These are phyloP conservation scores for Solanum virginianum DNA, from an alignment of 257 asterid genomes.

Conservation along the genomic window DNA sequence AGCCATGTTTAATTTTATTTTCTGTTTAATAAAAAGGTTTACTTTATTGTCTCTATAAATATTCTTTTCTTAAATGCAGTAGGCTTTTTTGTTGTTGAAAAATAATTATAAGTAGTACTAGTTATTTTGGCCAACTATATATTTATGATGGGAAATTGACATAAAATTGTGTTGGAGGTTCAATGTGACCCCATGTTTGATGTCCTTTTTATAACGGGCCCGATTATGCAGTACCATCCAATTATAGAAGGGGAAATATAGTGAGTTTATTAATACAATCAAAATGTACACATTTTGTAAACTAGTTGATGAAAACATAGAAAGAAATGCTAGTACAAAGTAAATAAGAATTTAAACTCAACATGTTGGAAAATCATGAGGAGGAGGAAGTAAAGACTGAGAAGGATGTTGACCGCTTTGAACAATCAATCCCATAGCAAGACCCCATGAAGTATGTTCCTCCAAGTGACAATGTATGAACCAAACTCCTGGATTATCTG, in stretches of 20 bases:
- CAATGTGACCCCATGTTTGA: not conserved
- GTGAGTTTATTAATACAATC: too few relatives aligned
- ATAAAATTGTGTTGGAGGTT: not conserved
- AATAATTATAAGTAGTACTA: too few relatives aligned
- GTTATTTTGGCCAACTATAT: not conserved
- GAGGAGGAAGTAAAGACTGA: conserved; percentile 59
- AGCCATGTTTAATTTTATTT: too few relatives aligned
- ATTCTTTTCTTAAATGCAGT: too few relatives aligned
- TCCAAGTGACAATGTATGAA: conserved; percentile 79
- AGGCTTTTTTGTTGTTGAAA: too few relatives aligned
- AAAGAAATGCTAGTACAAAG: not conserved
- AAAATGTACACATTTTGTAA: too few relatives aligned
- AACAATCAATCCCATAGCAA: conserved; percentile 61
- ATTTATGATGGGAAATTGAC: not conserved
- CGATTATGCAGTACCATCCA: not conserved
- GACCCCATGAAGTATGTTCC: conserved; percentile 77
- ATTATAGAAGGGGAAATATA: too few relatives aligned
- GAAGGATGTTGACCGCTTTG: conserved; percentile 29
- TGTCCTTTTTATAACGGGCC: not conserved
- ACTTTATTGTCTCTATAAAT: too few relatives aligned
- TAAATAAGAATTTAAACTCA: conserved; percentile 6
- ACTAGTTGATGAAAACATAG: not conserved
- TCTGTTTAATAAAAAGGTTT: too few relatives aligned
- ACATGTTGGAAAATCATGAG: conserved; percentile 54
- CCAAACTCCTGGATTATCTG: conserved; percentile 87